phyloP scores from a whole-genome alignment of 148 eudicot species.

The Arctostaphylos glauca region DNA sequence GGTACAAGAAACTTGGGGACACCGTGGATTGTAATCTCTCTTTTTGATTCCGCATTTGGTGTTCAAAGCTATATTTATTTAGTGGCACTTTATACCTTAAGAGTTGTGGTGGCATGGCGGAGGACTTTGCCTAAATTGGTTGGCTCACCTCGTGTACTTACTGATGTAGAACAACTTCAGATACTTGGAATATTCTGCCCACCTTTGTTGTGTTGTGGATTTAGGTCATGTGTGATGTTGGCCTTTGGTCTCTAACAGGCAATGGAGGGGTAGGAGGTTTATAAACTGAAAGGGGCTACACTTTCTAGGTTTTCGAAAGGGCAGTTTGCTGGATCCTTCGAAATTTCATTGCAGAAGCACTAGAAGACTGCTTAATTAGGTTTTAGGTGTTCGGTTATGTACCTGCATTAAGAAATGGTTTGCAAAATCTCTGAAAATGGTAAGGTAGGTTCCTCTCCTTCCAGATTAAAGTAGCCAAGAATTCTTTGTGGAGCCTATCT shows the following conservation, averaged over 20 bases:
- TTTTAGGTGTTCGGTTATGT: neutral
- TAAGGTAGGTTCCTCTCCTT: neutral
- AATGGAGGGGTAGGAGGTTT: neutral
- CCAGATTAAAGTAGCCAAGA: neutral
- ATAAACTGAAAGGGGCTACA: neutral
- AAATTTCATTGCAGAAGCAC: neutral
- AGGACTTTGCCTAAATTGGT: neutral
- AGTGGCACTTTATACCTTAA: neutral
- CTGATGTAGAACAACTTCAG: no score
- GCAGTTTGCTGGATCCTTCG: neutral
- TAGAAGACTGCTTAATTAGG: neutral
- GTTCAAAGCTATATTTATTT: neutral
- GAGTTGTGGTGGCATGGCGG: neutral
- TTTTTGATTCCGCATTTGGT: neutral
- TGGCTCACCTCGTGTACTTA: no score
- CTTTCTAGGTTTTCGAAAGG: neutral
- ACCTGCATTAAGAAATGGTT: neutral
- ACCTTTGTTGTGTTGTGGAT: neutral
- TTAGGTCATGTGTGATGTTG: neutral
- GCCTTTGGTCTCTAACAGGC: neutral
- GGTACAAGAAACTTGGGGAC: neutral
- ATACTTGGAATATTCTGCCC: neutral
- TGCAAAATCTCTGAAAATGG: neutral
- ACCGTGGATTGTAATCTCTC: neutral
- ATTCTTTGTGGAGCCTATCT: neutral